phyloP scores from a whole-genome alignment of 2,329 filamentous ascomycete genomes.

The Ophiostoma fasciatum region DNA sequence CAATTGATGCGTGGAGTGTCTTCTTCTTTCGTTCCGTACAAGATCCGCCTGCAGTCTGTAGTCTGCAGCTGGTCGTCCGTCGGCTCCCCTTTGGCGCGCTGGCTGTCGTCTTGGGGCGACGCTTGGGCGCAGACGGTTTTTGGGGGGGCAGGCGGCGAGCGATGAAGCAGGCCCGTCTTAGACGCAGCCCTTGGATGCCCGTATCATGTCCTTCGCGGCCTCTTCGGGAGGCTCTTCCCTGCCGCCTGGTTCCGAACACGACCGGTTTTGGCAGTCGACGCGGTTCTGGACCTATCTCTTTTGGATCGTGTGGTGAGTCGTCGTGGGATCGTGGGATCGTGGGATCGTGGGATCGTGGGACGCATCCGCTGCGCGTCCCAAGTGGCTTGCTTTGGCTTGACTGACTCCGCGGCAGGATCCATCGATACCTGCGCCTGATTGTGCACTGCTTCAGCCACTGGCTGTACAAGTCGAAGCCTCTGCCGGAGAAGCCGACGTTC shows the following conservation, averaged over 20 bases:
- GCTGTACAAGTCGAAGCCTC: conserved; percentile 71
- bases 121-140: too few species aligned
- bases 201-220: conserved; percentile 6
- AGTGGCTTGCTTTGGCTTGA: too few species aligned
- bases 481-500: conserved; percentile 66
- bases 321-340: too few species aligned
- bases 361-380: too few species aligned
- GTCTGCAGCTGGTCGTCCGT: too few species aligned
- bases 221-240: not conserved
- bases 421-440: conserved; percentile 74
- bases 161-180: too few species aligned
- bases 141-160: too few species aligned
- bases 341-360: too few species aligned
- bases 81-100: too few species aligned
- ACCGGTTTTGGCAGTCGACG: conserved; percentile 25
- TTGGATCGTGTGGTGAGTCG: conserved; percentile 32
- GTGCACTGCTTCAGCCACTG: conserved; percentile 79
- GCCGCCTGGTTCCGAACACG: not conserved
- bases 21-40: not conserved
- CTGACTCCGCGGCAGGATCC: too few species aligned
- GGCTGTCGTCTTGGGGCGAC: too few species aligned
- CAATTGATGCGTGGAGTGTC: not conserved
- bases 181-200: too few species aligned
- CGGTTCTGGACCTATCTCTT: conserved; percentile 30
- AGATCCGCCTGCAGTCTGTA: not conserved